Evolutionary conservation across 495 filamentous ascomycete species (phyloP).

Genomic region (Lindgomyces ingoldianus): DNA sequence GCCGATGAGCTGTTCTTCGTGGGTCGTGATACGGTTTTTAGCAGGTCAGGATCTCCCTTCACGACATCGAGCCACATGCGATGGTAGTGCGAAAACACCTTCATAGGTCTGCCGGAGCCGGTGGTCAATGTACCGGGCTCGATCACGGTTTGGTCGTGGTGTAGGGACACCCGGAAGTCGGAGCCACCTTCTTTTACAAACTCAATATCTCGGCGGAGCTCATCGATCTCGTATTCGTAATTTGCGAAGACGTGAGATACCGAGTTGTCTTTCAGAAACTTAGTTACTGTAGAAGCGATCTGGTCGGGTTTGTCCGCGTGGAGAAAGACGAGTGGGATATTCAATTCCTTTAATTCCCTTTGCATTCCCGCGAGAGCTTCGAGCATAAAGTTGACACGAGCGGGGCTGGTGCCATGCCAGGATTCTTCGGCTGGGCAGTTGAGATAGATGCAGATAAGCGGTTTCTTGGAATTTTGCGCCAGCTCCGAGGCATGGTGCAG

Average conservation of each 20-base stretch:
- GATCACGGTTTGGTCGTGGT: conserved; percentile 50
- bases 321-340: conserved; percentile 47
- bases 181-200: conserved; percentile 37
- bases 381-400: conserved; percentile 48
- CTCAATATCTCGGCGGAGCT: conserved; percentile 53
- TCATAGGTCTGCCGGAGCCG: conserved; percentile 44
- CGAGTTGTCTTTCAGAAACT: conserved; percentile 47
- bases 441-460: conserved; percentile 47
- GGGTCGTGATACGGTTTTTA: conserved; percentile 39
- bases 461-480: conserved; percentile 37
- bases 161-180: conserved; percentile 31
- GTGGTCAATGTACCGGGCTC: conserved; percentile 45
- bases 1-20: conserved; percentile 38
- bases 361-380: conserved; percentile 47
- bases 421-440: conserved; percentile 45
- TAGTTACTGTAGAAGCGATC: conserved; percentile 41
- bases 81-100: conserved; percentile 50
- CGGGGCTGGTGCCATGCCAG: conserved; percentile 46
- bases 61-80: conserved; percentile 46
- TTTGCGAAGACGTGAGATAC: conserved; percentile 55
- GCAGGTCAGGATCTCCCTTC: conserved; percentile 40
- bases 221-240: conserved; percentile 63
- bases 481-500: conserved; percentile 45
- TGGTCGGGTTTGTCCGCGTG: conserved; percentile 42
- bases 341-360: conserved; percentile 44